Evolutionary conservation across 768 basidiomycete species (phyloP).

Genomic region (Mycena leptocephala): DNA sequence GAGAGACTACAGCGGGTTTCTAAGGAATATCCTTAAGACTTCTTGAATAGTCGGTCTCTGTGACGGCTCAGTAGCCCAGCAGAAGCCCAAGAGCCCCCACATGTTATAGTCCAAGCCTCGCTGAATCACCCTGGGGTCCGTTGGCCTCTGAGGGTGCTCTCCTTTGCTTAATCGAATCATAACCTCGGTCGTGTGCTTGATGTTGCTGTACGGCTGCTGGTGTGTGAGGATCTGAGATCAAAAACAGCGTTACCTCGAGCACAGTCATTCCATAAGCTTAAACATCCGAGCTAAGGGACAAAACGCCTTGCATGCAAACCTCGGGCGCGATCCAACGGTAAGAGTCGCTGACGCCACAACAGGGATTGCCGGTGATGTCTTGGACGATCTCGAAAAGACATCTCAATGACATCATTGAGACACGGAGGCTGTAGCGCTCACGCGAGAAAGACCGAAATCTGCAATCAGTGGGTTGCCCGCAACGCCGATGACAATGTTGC

Average conservation of each 20-base stretch:
- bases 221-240: constrained; percentile 66
- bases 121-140: constrained; percentile 46
- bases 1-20: too few relatives aligned
- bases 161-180: constrained; percentile 57
- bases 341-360: constrained; percentile 60
- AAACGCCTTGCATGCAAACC: constrained; percentile 62
- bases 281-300: constrained; percentile 66
- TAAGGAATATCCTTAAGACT: constrained; percentile 39
- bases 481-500: constrained; percentile 63
- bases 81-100: constrained; percentile 60
- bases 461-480: constrained; percentile 65
- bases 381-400: constrained; percentile 62
- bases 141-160: constrained; percentile 60
- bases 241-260: constrained; percentile 59
- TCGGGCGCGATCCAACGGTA: constrained; percentile 73
- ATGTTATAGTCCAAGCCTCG: constrained; percentile 64
- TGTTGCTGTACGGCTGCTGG: constrained; percentile 62
- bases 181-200: constrained; percentile 69
- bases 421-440: constrained; percentile 32
- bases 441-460: constrained; percentile 73
- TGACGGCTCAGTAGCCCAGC: constrained; percentile 58
- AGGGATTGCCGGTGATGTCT: constrained; percentile 69
- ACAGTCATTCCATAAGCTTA: constrained; percentile 73
- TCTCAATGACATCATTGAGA: background rate
- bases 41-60: constrained; percentile 59